Conservation (phyloP, 257 asterid species). For the Capsicum baccatum region DNA sequence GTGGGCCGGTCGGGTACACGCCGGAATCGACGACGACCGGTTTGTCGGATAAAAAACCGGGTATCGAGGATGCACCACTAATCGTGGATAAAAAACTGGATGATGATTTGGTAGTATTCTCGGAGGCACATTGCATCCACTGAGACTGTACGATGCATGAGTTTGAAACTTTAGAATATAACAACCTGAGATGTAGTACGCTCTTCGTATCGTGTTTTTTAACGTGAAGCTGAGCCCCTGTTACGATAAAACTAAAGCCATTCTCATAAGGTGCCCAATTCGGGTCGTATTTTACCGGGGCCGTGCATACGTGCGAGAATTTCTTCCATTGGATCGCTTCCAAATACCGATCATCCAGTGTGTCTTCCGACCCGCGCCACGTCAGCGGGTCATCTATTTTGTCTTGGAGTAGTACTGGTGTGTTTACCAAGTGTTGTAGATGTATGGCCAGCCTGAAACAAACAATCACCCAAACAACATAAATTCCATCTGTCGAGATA, state of each 20-base stretch:
- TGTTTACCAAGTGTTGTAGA: constrained; percentile 66
- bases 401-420: constrained; percentile 60
- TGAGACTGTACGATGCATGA: constrained; percentile 59
- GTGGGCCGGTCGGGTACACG: constrained; percentile 79
- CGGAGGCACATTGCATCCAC: constrained; percentile 68
- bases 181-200: constrained; percentile 68
- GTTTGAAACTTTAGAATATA: constrained; percentile 50
- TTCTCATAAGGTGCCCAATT: constrained; percentile 45
- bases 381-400: constrained; percentile 32
- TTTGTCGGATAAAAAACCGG: constrained; percentile 45
- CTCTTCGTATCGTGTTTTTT: constrained; percentile 43
- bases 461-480: too few relatives aligned
- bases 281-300: constrained; percentile 69
- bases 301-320: constrained; percentile 76
- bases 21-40: constrained; percentile 72
- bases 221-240: constrained; percentile 85
- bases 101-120: constrained; percentile 43
- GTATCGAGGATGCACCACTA: constrained; percentile 44
- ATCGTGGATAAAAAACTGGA: constrained; percentile 62
- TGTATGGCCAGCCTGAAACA: constrained; percentile 69
- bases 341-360: constrained; percentile 50
- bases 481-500: too few relatives aligned
- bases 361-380: constrained; percentile 71
- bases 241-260: constrained; percentile 64
- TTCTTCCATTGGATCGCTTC: constrained; percentile 79